A percentile compares a stretch with the other conserved stretches of the same genome.
Conservation (phyloP, 1,284 basidiomycete species). For the Cryptococcus maquisensis region DNA sequence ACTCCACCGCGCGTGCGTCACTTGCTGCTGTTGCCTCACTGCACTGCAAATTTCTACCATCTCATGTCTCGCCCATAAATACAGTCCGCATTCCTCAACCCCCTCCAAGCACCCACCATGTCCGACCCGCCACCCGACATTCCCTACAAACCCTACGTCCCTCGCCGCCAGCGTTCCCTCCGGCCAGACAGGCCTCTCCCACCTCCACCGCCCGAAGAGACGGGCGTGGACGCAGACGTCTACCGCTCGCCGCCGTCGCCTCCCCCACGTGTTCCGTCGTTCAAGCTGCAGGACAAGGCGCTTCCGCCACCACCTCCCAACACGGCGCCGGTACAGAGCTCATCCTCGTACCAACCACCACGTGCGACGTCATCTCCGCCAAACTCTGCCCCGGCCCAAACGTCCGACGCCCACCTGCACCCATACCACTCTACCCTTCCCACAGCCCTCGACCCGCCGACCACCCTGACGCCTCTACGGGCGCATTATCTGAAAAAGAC, state of each 20-base stretch:
- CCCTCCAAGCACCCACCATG: conserved; percentile 13
- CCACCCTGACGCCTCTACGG: conserved; percentile 68
- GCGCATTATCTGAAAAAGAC: conserved; percentile 95
- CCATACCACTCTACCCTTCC: conserved; percentile 37
- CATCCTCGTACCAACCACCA: background rate
- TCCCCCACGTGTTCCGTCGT: conserved; percentile 17
- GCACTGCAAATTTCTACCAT: background rate
- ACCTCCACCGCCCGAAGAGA: conserved; percentile 21
- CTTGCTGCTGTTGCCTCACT: background rate
- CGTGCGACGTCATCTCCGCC: background rate
- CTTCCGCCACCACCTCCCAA: conserved; percentile 9
- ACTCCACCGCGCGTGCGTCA: background rate
- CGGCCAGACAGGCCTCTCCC: conserved; percentile 32
- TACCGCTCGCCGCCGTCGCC: conserved; percentile 39
- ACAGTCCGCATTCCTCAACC: background rate
- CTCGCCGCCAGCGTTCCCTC: conserved; percentile 17
- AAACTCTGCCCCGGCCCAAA: conserved; percentile 13
- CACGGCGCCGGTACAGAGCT: background rate
- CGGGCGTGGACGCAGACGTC: conserved; percentile 19
- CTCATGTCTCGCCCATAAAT: background rate
- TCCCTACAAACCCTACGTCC: conserved; percentile 26
- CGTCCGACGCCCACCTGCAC: conserved; percentile 29
- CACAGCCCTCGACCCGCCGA: conserved; percentile 24
- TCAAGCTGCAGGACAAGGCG: background rate
- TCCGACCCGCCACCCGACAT: conserved; percentile 16